phyloP scores from a whole-genome alignment of 1,284 basidiomycete genomes.

The Rhodotorula sp. region DNA sequence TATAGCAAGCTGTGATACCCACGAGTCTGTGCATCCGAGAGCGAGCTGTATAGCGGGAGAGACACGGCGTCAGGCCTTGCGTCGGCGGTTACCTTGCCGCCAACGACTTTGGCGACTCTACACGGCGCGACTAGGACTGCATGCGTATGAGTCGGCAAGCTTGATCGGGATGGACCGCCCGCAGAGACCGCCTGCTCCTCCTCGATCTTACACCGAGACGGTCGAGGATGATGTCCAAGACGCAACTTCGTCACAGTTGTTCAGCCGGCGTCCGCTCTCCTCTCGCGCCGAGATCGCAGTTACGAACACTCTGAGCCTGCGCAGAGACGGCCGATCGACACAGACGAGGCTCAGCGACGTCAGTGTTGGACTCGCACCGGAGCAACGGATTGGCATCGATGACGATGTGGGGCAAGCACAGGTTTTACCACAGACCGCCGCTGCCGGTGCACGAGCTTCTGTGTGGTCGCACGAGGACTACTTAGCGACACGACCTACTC shows the following conservation, averaged over 20 bases:
- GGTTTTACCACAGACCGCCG: too few relatives aligned
- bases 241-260: slow-evolving; percentile 4
- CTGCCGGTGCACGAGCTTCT: too few relatives aligned
- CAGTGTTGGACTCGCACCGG: background rate
- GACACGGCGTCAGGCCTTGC: too few relatives aligned
- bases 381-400: background rate
- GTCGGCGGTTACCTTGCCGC: background rate
- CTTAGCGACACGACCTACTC: too few relatives aligned
- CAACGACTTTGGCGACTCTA: background rate
- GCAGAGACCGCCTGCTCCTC: slow-evolving; percentile 2
- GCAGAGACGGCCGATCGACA: background rate
- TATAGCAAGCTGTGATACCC: too few relatives aligned
- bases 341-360: background rate
- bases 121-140: background rate
- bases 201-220: slow-evolving; percentile 19
- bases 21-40: too few relatives aligned
- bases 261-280: background rate
- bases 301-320: background rate
- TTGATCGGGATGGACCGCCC: background rate
- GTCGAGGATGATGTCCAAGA: slow-evolving; percentile 16
- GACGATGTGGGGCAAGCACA: background rate
- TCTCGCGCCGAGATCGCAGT: background rate
- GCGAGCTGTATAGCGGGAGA: too few relatives aligned
- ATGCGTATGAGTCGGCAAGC: background rate
- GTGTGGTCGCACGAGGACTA: too few relatives aligned